These are phyloP conservation scores for Lumnitzera littorea DNA, from an alignment of 345 rosid genomes.

Conservation along the genomic window DNA sequence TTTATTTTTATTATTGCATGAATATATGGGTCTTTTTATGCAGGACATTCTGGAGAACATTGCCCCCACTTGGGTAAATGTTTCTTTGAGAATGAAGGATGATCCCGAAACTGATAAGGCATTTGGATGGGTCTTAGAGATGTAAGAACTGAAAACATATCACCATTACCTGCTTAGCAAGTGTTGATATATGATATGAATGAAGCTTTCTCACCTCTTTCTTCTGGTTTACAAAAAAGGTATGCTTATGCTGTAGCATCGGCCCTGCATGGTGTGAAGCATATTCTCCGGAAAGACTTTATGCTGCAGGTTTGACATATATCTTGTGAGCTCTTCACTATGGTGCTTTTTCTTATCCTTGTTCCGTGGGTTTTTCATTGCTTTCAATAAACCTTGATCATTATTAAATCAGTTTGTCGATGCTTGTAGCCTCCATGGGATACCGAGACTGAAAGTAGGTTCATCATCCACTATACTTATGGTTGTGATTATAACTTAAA, in stretches of 20 bases:
- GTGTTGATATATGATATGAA: no score
- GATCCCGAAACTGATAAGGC: conserved; percentile 63
- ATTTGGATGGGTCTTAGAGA: conserved; percentile 87
- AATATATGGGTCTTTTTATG: not conserved
- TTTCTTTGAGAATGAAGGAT: conserved; percentile 70
- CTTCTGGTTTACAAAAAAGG: conserved; percentile 21
- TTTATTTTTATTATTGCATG: no score
- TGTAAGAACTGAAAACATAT: conserved; percentile 28
- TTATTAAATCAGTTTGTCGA: not conserved
- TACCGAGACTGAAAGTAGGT: conserved; percentile 44
- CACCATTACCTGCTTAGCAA: conserved; percentile 5
- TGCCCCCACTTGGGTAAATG: conserved; percentile 76
- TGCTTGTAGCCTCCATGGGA: conserved; percentile 77
- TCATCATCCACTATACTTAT: conserved; percentile 68
- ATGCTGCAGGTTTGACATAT: conserved; percentile 56
- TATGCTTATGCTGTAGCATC: conserved; percentile 83
- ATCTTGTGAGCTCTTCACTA: not conserved
- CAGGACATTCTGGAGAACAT: conserved; percentile 52
- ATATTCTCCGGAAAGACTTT: conserved; percentile 55
- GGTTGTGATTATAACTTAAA: conserved; percentile 63
- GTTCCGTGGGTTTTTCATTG: no score
- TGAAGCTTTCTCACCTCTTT: no score
- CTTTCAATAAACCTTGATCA: no score
- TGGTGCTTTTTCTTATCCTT: conserved; percentile 2
- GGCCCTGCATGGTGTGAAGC: conserved; percentile 59